A percentile compares a stretch with the other conserved stretches of the same genome.
phyloP scores from a whole-genome alignment of 805 yeast genomes.

The Yarrowia sp. region DNA sequence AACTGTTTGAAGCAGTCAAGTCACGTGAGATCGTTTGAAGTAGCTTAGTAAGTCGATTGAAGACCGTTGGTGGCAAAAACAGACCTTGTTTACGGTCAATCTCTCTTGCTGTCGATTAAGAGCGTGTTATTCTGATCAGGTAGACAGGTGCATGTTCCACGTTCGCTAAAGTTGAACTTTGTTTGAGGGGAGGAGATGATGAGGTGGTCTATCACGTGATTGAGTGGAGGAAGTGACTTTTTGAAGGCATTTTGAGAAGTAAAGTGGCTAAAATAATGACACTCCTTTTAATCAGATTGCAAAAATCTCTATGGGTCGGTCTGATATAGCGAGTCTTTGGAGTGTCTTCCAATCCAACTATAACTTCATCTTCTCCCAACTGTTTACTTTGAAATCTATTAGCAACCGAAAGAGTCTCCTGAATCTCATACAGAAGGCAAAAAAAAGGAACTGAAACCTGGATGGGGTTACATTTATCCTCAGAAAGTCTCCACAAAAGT shows the following conservation, averaged over 20 bases:
- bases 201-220: not conserved
- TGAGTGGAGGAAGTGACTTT: not conserved
- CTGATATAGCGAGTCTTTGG: not conserved
- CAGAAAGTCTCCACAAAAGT: too few relatives aligned
- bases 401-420: too few relatives aligned
- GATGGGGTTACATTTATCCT: too few relatives aligned
- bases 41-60: not conserved
- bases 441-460: too few relatives aligned
- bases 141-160: constrained; percentile 4
- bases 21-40: not conserved
- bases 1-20: not conserved
- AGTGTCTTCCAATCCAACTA: too few relatives aligned
- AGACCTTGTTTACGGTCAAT: not conserved
- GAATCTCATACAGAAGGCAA: too few relatives aligned
- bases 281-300: not conserved
- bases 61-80: not conserved
- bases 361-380: too few relatives aligned
- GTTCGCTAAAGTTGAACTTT: not conserved
- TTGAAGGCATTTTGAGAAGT: too few relatives aligned
- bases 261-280: not conserved
- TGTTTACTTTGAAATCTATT: too few relatives aligned
- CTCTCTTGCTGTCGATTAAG: not conserved
- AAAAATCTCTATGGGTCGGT: not conserved
- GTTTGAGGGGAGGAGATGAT: not conserved
- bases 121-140: constrained; percentile 11